A percentile compares a stretch with the other conserved stretches of the same genome.
phyloP scores from a whole-genome alignment of 495 filamentous ascomycete genomes.

The Podospora didyma region DNA sequence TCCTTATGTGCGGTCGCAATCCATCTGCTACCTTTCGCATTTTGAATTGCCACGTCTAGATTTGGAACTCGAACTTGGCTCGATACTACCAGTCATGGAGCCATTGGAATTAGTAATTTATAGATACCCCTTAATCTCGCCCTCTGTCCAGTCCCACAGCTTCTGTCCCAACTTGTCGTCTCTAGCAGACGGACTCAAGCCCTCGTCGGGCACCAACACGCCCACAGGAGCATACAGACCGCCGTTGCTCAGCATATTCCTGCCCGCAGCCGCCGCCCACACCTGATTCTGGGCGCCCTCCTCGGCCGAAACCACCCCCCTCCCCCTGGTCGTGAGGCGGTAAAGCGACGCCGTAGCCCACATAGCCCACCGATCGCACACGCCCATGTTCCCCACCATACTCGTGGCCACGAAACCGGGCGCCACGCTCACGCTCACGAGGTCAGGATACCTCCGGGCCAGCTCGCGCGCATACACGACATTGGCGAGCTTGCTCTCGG shows the following conservation, averaged over 20 bases:
- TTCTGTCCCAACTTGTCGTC: constrained; percentile 7
- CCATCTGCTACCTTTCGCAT: too few species aligned
- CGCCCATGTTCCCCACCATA: constrained; percentile 8
- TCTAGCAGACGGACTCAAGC: not conserved
- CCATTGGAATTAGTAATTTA: too few species aligned
- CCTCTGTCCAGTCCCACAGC: constrained; percentile 20
- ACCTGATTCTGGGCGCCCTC: constrained; percentile 18
- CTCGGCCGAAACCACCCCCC: constrained; percentile 4
- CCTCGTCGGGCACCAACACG: not conserved
- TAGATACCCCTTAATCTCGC: not conserved
- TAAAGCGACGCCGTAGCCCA: not conserved
- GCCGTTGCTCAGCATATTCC: constrained; percentile 3
- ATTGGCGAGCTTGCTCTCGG: constrained; percentile 44
- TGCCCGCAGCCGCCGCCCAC: constrained; percentile 8
- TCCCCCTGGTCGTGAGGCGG: not conserved
- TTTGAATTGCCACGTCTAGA: too few species aligned
- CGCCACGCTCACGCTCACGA: constrained; percentile 56
- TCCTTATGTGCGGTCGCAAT: too few species aligned
- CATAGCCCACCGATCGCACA: not conserved
- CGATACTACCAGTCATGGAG: too few species aligned
- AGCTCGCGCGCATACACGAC: constrained; percentile 54
- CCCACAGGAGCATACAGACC: constrained; percentile 19
- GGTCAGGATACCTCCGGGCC: constrained; percentile 50
- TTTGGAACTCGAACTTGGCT: too few species aligned
- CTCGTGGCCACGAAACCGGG: constrained; percentile 55